Evolutionary conservation across 768 basidiomycete species (phyloP), one percentile per base, ranked within the genome.

Genomic region (Xerocomus brunneocitrinus): DNA sequence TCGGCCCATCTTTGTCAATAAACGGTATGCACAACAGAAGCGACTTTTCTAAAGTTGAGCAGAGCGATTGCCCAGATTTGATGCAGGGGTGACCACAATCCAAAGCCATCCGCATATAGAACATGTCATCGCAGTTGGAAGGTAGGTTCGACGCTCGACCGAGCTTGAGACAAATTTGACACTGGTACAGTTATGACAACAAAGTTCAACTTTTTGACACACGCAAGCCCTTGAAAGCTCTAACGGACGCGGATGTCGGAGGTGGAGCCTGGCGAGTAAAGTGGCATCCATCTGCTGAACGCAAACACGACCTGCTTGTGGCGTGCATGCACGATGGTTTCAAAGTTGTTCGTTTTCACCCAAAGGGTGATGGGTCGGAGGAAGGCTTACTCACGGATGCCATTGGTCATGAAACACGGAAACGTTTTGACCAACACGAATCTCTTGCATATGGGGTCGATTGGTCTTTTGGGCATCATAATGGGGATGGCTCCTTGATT

Each of bases 321-420:
- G 97, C 95, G 0, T 93, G 90, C 64, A 99, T 98, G 97, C 95
- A 95, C 65, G 93, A 93, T 57, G 95, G 95, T 9, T 95, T 92
- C 79, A 97, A 97, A 65, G 76, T 95, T 6, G 67, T 90, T 53
- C 70, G 52, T 50, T 65, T 66, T 39, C 50, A 52, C 27, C 59
- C 61, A 35, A 49, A 32, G 35, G 48, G 16, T 32, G 14, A 49
- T 30, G 49, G 43, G 13, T 8, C 24, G 10, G 56, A 42, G 22
- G 42, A 27, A 13, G 41, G 49, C 3, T 41, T 59, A n/a, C 43
- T 52, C 31, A 43, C 42, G 30, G 56, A 56, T 31, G 67, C 50
- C 24, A 42, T 54, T 5, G 22, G 58, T 44, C 70, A 75, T 48
- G 67, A 76, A 40, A 71, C 85, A 31, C 56, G 78, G 8, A 79